Base-by-base conservation (phyloP, 108 stramenopile genomes). In the Skeletonema potamos region DNA sequence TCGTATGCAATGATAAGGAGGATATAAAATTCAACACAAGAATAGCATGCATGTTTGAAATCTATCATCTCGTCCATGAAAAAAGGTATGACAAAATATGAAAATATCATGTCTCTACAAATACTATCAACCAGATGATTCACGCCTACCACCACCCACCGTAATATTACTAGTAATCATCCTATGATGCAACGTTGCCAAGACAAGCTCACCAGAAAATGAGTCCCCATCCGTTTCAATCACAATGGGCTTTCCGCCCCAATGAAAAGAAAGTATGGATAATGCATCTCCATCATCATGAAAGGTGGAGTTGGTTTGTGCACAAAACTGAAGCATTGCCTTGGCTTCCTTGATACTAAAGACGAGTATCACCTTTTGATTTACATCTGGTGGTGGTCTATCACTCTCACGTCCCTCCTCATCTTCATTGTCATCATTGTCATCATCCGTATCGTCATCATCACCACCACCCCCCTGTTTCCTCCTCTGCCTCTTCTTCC, bases 171-270 rank as follows among this genome's bases (percentile, higher is more conserved):
- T 56, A 13, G 71, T 44, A 54, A 81, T 77, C 76, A 81, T 77
- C 27, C 76, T 72, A 70, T 94, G 90, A 68, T 91, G 86, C 65
- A 94, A 63, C 2, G 92, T 94, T 15, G 90, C 90, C 81, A 91
- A 76, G 13, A 94, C 82, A 24, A 89, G 73, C 60, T 85, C 75
- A 4, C 69, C 86, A 6, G 79, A 71, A 48, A 85, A 90, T n/a
- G 54, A 64, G 27, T 81, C 71, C 0, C 81, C 85, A 43, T 84
- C 81, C 5, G 87, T 82, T 69, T 85, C 84, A 48, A 85, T 78
- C 18, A 91, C 77, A 48, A 94, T 83, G 9, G 93, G 93, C 44
- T 86, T 82, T 9, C 93, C 93, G 22, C 93, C 93, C 89, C 90
- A 94, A 75, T 86, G 84, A 64, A 92, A 94, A 0, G 75, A 84